Evolutionary conservation across 768 basidiomycete species (phyloP), one percentile per base, ranked within the genome.

Genomic region (Agaricus sinodeliciosus): DNA sequence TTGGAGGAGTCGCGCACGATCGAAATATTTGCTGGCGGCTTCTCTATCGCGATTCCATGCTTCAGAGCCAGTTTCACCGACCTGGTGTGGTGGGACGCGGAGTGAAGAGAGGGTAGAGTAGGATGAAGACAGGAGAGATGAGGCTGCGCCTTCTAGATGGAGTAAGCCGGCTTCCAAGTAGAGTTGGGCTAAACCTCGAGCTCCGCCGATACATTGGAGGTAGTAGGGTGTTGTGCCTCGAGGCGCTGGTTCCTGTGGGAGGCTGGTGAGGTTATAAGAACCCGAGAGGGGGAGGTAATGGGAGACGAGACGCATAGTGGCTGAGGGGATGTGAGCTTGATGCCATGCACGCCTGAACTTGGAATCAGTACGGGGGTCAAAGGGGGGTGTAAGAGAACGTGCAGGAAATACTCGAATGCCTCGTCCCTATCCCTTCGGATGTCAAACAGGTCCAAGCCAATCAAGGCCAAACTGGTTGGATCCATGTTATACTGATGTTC

Each of bases 401-500:
- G 85, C 88, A 88, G 65, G 59, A 90, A 87, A 59, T 77, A 88
- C 68, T 90, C 88, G 57, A 91, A 91, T 3, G 89, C 89, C 55
- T 82, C 84, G 41, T 86, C 84, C 54, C 77, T 81, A 46, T 89
- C 79, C 62, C 82, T 83, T 43, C 85, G 75, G 45, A 91, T 87
- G 63, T 90, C 88, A 44, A 78, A 77, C 37, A 84, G 62, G 58
- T 91, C 89, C 40, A 89, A 69, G 8, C 77, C 89, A 55, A 82
- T 76, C 49, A 90, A 67, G 1, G 83, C 81, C 25, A 91, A 69
- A 66, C 88, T 90, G 12, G 89, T 91, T 1, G 89, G 82, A 64
- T 91, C 89, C 86, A 91, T 89, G 58, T 91, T 90, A 58, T 86
- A 91, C 59, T 78, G 76, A 43, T 79, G 74, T 54, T 90, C 87